A percentile compares a stretch with the other conserved stretches of the same genome.
Evolutionary conservation across 2,329 filamentous ascomycete species (phyloP).

Genomic region (Curvularia sp.): DNA sequence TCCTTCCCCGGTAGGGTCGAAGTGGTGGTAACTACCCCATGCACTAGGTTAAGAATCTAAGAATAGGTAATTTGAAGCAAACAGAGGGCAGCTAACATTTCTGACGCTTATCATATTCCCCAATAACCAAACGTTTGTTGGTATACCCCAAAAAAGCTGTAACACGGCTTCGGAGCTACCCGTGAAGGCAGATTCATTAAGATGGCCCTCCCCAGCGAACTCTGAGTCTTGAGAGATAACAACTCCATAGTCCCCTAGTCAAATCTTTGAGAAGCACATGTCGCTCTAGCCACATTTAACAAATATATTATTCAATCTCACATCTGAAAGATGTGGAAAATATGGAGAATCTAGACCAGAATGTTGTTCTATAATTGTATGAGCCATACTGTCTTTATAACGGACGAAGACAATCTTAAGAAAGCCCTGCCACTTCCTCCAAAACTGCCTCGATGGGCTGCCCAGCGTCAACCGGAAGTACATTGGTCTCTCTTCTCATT

Average conservation of each 20-base stretch:
- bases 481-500: conserved; percentile 44
- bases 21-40: background rate
- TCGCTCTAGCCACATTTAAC: background rate
- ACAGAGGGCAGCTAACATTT: background rate
- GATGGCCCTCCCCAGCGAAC: background rate
- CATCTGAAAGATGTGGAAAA: background rate
- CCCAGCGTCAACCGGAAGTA: conserved; percentile 43
- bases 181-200: background rate
- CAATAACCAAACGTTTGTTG: background rate
- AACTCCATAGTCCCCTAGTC: background rate
- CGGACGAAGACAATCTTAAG: no score
- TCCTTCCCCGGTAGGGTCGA: background rate
- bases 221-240: background rate
- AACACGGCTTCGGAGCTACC: background rate
- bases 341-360: background rate
- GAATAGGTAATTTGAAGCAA: background rate
- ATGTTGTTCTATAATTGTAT: background rate
- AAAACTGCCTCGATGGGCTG: conserved; percentile 9
- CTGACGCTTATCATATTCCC: background rate
- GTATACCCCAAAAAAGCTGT: background rate
- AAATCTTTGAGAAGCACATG: background rate
- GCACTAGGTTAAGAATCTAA: background rate
- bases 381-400: background rate
- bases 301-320: background rate
- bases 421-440: background rate